Evolutionary conservation across 345 rosid species (phyloP), one percentile per base, ranked within the genome.

Genomic region (Bruguiera sexangula): DNA sequence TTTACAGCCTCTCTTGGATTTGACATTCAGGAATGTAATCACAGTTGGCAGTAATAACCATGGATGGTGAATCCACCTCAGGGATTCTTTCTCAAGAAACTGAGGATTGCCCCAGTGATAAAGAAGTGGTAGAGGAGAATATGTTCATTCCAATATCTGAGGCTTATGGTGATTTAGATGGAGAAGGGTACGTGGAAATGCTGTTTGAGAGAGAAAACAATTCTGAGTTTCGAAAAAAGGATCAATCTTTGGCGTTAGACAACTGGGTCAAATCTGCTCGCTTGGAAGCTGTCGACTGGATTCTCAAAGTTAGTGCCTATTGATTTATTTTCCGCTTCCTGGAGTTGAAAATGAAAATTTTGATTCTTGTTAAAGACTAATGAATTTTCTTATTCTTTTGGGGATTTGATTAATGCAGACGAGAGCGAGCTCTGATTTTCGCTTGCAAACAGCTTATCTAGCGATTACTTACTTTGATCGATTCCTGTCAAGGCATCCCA

Each of bases 381-480:
- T 30, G 27, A 4, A 50, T 11, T 27, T 43, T 54, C 7, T 60
- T 64, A 7, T 29, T 31, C 50, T 65, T 30, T 30, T 64, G 34
- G 54, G 7, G n/a, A 43, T 43, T n/a, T 22, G 22, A 31, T 74
- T 50, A 69, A 69, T 71, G 48, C 85, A 88, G 91, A 81, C 70
- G 3, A 84, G 85, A 70, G 75, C 62, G 63, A 32, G 16, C 2
- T 74, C 79, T 32, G 86, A 88, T 30, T 84, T 84, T 58, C 82
- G 67, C 15, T 76, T 75, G 69, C 82, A 77, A 70, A 89, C 91
- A 19, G 85, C 80, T 60, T 86, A 78, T 48, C 52, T 86, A 54
- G 81, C 94, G 1, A 73, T 89, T 43, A 73, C 74, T 29, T 86
- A 85, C 78, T 84, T 86, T 27, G 94, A 89, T 77, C 85, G 71